Percentiles rank a stretch among this genome's conserved stretches.
These are phyloP conservation scores for Tolypocladium amazonense DNA, from an alignment of 2,329 filamentous ascomycete genomes.

Conservation along the genomic window DNA sequence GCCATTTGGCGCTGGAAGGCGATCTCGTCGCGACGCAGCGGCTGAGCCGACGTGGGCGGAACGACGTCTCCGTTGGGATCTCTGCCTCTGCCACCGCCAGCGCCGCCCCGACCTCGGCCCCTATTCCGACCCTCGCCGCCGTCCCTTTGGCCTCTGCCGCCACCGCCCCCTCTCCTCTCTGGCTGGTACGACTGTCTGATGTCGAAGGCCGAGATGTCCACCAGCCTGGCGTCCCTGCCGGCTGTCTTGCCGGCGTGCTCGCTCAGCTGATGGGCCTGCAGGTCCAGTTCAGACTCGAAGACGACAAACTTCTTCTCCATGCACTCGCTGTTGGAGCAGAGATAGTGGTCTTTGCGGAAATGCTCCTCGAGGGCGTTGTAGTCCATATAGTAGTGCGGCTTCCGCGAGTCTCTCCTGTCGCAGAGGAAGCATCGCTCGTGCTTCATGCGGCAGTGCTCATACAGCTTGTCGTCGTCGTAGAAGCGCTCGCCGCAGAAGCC, in stretches of 20 bases:
- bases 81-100: slow-evolving; percentile 49
- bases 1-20: slow-evolving; percentile 89
- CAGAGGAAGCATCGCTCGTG: slow-evolving; percentile 95
- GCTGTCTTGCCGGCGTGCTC: slow-evolving; percentile 80
- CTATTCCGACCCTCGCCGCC: slow-evolving; percentile 25
- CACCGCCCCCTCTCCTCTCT: slow-evolving; percentile 33
- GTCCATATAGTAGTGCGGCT: slow-evolving; percentile 84
- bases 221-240: slow-evolving; percentile 69
- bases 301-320: slow-evolving; percentile 97
- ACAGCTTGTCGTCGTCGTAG: slow-evolving; percentile 93
- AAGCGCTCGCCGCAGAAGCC: slow-evolving; percentile 86
- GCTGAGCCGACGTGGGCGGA: slow-evolving; percentile 66
- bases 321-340: slow-evolving; percentile 78
- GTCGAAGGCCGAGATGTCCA: slow-evolving; percentile 83
- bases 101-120: slow-evolving; percentile 21
- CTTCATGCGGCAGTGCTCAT: slow-evolving; percentile 82
- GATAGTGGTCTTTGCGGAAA: slow-evolving; percentile 77
- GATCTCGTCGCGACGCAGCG: slow-evolving; percentile 74
- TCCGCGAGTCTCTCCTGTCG: slow-evolving; percentile 57
- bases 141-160: slow-evolving; percentile 31
- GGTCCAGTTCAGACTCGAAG: slow-evolving; percentile 86
- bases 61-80: slow-evolving; percentile 80
- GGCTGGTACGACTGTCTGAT: slow-evolving; percentile 62
- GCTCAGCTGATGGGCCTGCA: slow-evolving; percentile 86
- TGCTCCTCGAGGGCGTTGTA: slow-evolving; percentile 80